Conservation (phyloP, 768 basidiomycete species). For the Neoboletus subvelutipes region DNA sequence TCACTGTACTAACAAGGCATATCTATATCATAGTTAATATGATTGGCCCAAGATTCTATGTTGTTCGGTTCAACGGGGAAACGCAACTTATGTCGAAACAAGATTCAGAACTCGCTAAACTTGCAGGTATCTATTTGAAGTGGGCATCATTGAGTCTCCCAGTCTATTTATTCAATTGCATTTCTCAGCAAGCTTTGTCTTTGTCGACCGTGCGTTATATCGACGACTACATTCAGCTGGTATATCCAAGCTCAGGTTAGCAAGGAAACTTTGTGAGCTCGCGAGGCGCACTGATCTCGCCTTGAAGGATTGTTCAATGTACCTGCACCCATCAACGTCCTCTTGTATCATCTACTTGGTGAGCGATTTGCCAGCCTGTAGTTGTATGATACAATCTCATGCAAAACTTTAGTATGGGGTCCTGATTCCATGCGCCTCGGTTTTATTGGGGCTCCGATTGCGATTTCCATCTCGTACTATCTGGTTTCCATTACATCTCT, state of each 20-base stretch:
- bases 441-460: not conserved
- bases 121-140: too few relatives aligned
- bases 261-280: too few relatives aligned
- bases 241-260: not conserved
- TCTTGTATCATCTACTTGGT: not conserved
- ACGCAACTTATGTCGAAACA: too few relatives aligned
- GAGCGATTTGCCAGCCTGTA: not conserved
- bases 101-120: too few relatives aligned
- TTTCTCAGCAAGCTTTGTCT: conserved; percentile 40
- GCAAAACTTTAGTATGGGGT: not conserved
- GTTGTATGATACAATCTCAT: not conserved
- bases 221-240: not conserved
- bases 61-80: too few relatives aligned
- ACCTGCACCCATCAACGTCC: not conserved
- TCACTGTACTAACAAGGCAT: too few relatives aligned
- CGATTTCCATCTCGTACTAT: not conserved
- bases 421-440: not conserved
- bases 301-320: not conserved
- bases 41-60: too few relatives aligned
- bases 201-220: not conserved
- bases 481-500: not conserved
- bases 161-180: conserved; percentile 55
- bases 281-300: not conserved
- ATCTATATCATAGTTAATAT: too few relatives aligned
- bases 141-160: conserved; percentile 79